A percentile compares a stretch with the other conserved stretches of the same genome.
These are phyloP conservation scores for Colletotrichum scovillei DNA, from an alignment of 2,329 filamentous ascomycete genomes.

Conservation along the genomic window DNA sequence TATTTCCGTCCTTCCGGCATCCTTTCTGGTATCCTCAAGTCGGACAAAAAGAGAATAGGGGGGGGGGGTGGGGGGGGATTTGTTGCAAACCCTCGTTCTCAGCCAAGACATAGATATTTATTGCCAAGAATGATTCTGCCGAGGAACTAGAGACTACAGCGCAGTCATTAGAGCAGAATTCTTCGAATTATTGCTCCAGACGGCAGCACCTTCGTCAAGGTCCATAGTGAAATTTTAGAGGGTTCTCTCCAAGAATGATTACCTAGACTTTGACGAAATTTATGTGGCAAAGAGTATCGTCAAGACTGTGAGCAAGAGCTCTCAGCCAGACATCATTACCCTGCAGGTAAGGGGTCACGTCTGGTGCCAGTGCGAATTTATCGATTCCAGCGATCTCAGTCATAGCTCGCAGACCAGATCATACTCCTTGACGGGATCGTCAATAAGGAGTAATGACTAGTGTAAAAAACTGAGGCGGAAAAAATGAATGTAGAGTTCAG, in stretches of 20 bases:
- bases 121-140: constrained; percentile 14
- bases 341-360: constrained; percentile 34
- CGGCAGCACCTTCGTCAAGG: constrained; percentile 55
- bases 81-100: constrained; percentile 49
- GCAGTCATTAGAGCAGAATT: constrained; percentile 53
- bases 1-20: constrained; percentile 51
- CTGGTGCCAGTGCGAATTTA: background rate
- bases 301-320: constrained; percentile 49
- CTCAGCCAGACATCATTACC: constrained; percentile 52
- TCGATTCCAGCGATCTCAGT: background rate
- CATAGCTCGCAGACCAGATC: background rate
- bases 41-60: constrained; percentile 46
- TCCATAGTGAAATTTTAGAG: constrained; percentile 52
- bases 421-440: too few relatives aligned
- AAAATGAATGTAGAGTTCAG: too few relatives aligned
- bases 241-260: constrained; percentile 54
- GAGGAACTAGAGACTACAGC: background rate
- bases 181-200: constrained; percentile 63
- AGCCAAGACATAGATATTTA: constrained; percentile 44
- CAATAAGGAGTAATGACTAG: too few relatives aligned
- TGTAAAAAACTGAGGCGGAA: too few relatives aligned
- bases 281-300: constrained; percentile 51
- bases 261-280: constrained; percentile 50
- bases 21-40: constrained; percentile 44
- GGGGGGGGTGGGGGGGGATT: constrained; percentile 39